Conservation (phyloP, 2,329 filamentous ascomycete genomes). For the Phialophora chinensis region DNA sequence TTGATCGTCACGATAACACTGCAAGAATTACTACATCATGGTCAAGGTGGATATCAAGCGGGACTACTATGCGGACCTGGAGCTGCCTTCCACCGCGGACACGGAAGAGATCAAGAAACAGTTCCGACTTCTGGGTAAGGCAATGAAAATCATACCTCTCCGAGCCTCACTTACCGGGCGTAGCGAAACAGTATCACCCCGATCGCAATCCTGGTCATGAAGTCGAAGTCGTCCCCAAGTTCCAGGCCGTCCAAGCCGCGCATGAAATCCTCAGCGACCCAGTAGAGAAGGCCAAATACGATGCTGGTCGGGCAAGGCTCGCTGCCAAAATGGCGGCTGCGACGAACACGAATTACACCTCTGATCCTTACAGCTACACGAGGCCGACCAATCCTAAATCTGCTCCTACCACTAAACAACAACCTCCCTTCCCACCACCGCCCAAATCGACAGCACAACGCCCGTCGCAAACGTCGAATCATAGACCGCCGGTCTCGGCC, state of each 20-base stretch:
- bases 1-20: conserved; percentile 26
- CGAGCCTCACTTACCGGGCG: conserved; percentile 30
- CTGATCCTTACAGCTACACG: conserved; percentile 32
- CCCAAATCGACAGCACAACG: conserved; percentile 27
- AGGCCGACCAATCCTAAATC: conserved; percentile 29
- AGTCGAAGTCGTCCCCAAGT: conserved; percentile 77
- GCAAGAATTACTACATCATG: conserved; percentile 54
- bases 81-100: conserved; percentile 70
- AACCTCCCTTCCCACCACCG: conserved; percentile 33
- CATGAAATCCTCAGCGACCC: conserved; percentile 75
- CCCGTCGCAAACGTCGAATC: conserved; percentile 23
- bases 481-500: conserved; percentile 31
- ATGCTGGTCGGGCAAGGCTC: conserved; percentile 58
- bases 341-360: conserved; percentile 12
- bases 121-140: conserved; percentile 78
- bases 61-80: conserved; percentile 87
- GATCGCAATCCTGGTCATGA: conserved; percentile 87
- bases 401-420: conserved; percentile 23
- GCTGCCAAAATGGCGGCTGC: conserved; percentile 30
- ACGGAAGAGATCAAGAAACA: conserved; percentile 81
- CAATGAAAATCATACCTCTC: conserved; percentile 18
- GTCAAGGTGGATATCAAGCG: conserved; percentile 70
- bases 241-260: conserved; percentile 84
- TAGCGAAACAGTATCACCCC: conserved; percentile 84
- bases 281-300: conserved; percentile 65